Conservation (phyloP, 306 rosid genomes). For the Cicer bijugum region DNA sequence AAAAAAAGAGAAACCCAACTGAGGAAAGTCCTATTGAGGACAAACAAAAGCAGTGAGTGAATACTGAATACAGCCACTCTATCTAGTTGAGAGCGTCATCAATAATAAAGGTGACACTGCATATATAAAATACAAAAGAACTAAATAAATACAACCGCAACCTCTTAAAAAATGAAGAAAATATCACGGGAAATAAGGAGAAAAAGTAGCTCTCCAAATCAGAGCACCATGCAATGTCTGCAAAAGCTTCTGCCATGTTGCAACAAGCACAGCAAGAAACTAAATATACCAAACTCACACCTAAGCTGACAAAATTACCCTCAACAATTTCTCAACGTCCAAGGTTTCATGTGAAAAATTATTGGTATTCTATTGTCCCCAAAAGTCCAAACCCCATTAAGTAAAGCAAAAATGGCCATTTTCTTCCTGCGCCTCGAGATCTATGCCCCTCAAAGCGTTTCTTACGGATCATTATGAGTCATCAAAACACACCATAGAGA, state of each 20-base stretch:
- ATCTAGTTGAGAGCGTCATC: conserved; percentile 35
- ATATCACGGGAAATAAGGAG: conserved; percentile 58
- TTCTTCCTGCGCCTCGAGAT: conserved; percentile 69
- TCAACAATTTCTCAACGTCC: conserved; percentile 33
- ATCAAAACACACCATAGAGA: conserved; percentile 41
- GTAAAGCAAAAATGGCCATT: conserved; percentile 42
- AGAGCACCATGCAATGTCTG: conserved; percentile 54
- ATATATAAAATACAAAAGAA: not conserved
- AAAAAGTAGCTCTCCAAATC: conserved; percentile 49
- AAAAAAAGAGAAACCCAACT: conserved; percentile 7
- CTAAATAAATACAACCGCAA: conserved; percentile 48
- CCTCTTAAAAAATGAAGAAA: conserved; percentile 50
- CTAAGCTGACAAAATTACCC: conserved; percentile 44
- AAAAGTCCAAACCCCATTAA: conserved; percentile 8
- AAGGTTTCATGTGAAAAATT: conserved; percentile 28
- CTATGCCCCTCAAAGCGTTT: conserved; percentile 49
- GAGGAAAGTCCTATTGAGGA: conserved; percentile 6
- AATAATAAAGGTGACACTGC: conserved; percentile 44
- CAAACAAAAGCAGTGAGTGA: conserved; percentile 35
- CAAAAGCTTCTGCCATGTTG: conserved; percentile 62
- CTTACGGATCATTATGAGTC: conserved; percentile 54
- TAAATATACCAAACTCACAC: conserved; percentile 36
- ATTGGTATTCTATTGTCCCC: conserved; percentile 8
- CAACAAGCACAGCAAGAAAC: conserved; percentile 50
- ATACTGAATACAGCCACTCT: conserved; percentile 29